Percentiles rank a stretch among this genome's conserved stretches.
Evolutionary conservation across 495 filamentous ascomycete species (phyloP).

Genomic region (Choiromyces venosus): DNA sequence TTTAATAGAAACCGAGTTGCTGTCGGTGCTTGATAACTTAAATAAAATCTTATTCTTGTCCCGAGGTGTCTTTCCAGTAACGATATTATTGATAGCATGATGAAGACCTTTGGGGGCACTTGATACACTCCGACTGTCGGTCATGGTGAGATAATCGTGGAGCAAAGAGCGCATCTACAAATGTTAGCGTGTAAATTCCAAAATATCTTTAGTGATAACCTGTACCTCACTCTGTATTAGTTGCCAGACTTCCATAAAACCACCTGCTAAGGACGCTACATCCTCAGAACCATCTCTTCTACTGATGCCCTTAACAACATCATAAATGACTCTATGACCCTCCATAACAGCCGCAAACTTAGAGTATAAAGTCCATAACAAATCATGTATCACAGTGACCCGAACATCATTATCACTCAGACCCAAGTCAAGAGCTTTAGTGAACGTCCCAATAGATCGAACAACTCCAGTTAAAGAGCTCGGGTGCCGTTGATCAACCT

Average conservation of each 20-base stretch:
- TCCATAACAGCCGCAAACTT: slow-evolving; percentile 97
- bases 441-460: slow-evolving; percentile 49
- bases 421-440: slow-evolving; percentile 57
- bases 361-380: slow-evolving; percentile 85
- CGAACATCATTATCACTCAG: slow-evolving; percentile 64
- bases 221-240: slow-evolving; percentile 70
- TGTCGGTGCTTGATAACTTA: slow-evolving; percentile 79
- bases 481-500: slow-evolving; percentile 87
- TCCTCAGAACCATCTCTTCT: slow-evolving; percentile 64
- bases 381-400: slow-evolving; percentile 77
- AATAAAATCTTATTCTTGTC: slow-evolving; percentile 79
- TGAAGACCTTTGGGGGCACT: slow-evolving; percentile 50
- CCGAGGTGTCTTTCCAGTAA: slow-evolving; percentile 53
- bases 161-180: slow-evolving; percentile 79
- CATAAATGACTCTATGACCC: slow-evolving; percentile 87
- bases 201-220: background rate
- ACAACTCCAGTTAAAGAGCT: slow-evolving; percentile 51
- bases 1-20: slow-evolving; percentile 59
- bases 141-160: slow-evolving; percentile 96
- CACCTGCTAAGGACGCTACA: slow-evolving; percentile 43
- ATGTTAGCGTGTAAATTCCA: slow-evolving; percentile 42
- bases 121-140: slow-evolving; percentile 57
- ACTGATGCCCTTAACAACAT: slow-evolving; percentile 75
- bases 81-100: slow-evolving; percentile 52
- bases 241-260: slow-evolving; percentile 61